A percentile compares a stretch with the other conserved stretches of the same genome.
phyloP scores from a whole-genome alignment of 768 basidiomycete species.

The Pholiota microspora region DNA sequence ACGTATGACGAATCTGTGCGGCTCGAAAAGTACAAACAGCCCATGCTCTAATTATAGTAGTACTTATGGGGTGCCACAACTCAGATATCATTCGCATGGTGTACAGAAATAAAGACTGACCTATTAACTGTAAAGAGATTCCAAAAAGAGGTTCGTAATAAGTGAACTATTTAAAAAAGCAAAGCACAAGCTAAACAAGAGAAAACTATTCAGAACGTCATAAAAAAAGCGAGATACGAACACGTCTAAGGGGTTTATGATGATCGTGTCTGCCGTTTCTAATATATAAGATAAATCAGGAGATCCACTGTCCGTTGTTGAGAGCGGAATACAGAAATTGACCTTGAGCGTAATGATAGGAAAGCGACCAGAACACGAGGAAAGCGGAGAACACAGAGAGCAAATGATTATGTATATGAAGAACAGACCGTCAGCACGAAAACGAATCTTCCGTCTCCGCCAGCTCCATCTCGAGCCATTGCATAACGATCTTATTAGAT shows the following conservation, averaged over 20 bases:
- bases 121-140: not conserved
- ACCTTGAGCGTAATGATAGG: not conserved
- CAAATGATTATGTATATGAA: not conserved
- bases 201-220: not conserved
- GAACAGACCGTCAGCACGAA: conserved; percentile 7
- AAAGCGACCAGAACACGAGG: not conserved
- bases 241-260: not conserved
- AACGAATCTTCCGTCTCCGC: conserved; percentile 24
- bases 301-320: conserved; percentile 2
- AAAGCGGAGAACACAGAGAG: not conserved
- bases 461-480: conserved; percentile 51
- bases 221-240: not conserved
- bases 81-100: not conserved
- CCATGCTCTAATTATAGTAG: too few relatives aligned
- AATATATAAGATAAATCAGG: not conserved
- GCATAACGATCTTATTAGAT: conserved; percentile 33
- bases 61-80: not conserved
- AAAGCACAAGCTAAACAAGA: not conserved
- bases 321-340: not conserved
- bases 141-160: not conserved
- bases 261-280: conserved; percentile 1
- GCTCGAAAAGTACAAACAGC: not conserved
- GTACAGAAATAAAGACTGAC: not conserved
- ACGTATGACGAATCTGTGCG: not conserved
- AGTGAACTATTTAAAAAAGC: not conserved